Percentiles rank a stretch among this genome's conserved stretches.
Conservation (phyloP, 1,284 basidiomycete species). For the Puccinia brachypodii region DNA sequence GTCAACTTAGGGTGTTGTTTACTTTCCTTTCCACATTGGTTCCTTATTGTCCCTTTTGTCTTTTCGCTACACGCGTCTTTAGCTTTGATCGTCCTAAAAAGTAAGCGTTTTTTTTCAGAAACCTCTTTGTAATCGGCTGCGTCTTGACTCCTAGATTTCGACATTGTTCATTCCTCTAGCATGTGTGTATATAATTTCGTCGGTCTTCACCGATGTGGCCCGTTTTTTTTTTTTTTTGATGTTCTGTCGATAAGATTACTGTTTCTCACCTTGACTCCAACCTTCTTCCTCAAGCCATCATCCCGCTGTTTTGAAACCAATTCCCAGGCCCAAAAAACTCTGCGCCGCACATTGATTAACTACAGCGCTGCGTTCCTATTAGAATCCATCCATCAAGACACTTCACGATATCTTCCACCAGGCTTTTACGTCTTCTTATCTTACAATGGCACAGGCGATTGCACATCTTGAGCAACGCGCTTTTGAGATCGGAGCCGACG, state of each 20-base stretch:
- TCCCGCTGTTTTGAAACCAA: neutral
- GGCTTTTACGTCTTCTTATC: neutral
- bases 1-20: neutral
- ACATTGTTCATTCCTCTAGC: too few species aligned
- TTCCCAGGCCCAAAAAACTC: neutral
- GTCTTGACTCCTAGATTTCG: neutral
- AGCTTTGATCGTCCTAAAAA: neutral
- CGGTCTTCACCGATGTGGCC: neutral
- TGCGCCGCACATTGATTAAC: neutral
- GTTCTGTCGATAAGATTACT: too few species aligned
- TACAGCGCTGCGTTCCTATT: neutral
- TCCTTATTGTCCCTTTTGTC: neutral
- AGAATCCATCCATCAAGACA: neutral
- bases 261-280: neutral
- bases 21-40: neutral
- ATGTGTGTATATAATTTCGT: neutral
- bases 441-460: constrained; percentile 12
- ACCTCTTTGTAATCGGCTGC: neutral
- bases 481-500: constrained; percentile 38
- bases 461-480: constrained; percentile 31
- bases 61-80: neutral
- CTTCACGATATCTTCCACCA: neutral
- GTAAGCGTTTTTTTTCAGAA: neutral
- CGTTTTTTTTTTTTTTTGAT: neutral
- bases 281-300: neutral